Conservation (phyloP, 2,329 filamentous ascomycete species). For the Hypoxylon sp. region DNA sequence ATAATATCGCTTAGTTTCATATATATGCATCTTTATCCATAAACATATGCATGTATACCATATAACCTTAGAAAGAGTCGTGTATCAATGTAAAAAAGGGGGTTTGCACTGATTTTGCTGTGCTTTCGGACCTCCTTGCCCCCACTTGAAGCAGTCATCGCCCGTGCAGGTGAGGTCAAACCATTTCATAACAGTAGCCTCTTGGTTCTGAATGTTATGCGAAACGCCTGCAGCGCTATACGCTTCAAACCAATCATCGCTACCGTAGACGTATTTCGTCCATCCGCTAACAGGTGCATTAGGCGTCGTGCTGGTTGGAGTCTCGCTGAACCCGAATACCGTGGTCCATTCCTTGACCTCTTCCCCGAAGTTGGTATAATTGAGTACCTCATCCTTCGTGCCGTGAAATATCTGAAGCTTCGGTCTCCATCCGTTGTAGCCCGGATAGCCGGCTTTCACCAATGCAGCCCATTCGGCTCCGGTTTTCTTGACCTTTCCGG, state of each 20-base stretch:
- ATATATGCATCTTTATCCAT: no score
- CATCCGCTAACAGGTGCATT: slow-evolving; percentile 55
- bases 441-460: slow-evolving; percentile 61
- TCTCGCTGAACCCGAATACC: slow-evolving; percentile 53
- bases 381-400: slow-evolving; percentile 63
- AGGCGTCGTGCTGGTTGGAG: slow-evolving; percentile 47
- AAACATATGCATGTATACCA: no score
- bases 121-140: slow-evolving; percentile 44
- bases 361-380: slow-evolving; percentile 67
- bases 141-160: slow-evolving; percentile 56
- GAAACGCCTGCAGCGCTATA: slow-evolving; percentile 56
- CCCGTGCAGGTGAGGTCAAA: slow-evolving; percentile 55
- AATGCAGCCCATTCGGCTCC: slow-evolving; percentile 54
- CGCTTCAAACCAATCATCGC: slow-evolving; percentile 56
- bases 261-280: slow-evolving; percentile 56
- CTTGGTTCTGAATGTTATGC: slow-evolving; percentile 58
- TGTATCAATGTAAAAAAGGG: no score
- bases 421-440: slow-evolving; percentile 64
- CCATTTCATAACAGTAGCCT: slow-evolving; percentile 54
- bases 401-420: slow-evolving; percentile 72
- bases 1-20: no score
- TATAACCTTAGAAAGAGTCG: no score
- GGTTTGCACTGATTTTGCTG: neutral
- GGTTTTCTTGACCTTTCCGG: slow-evolving; percentile 59
- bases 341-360: slow-evolving; percentile 67